A percentile compares a stretch with the other conserved stretches of the same genome.
These are phyloP conservation scores for Canavalia gladiata DNA, from an alignment of 306 rosid genomes.

Conservation along the genomic window DNA sequence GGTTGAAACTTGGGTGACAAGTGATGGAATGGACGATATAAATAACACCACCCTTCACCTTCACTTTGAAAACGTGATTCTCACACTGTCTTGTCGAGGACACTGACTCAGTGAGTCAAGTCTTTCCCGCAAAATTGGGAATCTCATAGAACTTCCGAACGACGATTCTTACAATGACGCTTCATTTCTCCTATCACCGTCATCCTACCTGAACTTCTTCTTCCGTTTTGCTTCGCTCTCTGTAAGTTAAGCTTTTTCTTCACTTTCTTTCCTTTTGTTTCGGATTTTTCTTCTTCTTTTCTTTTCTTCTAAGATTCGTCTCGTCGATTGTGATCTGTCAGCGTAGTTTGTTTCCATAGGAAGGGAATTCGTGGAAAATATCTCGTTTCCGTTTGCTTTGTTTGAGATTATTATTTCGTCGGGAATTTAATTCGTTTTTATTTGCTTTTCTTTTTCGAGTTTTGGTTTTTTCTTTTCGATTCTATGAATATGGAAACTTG, in stretches of 20 bases:
- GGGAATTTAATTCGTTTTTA: background rate
- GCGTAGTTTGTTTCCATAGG: constrained; percentile 15
- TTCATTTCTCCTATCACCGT: constrained; percentile 31
- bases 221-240: constrained; percentile 39
- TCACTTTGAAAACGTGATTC: background rate
- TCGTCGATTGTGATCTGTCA: constrained; percentile 3
- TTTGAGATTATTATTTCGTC: constrained; percentile 18
- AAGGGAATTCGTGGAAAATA: constrained; percentile 20
- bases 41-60: background rate
- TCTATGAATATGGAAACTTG: background rate
- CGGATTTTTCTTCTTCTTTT: background rate
- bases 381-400: constrained; percentile 1
- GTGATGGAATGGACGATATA: constrained; percentile 33
- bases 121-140: constrained; percentile 13
- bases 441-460: background rate
- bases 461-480: background rate
- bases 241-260: constrained; percentile 54
- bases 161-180: constrained; percentile 34
- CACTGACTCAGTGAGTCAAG: constrained; percentile 42
- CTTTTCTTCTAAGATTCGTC: constrained; percentile 19
- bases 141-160: constrained; percentile 13
- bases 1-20: constrained; percentile 37
- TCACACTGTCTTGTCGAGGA: background rate
- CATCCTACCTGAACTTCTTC: constrained; percentile 50
- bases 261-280: background rate